Evolutionary conservation across 305 asterid genomes (phyloP).

Genomic region (Caryopteris hybrid): DNA sequence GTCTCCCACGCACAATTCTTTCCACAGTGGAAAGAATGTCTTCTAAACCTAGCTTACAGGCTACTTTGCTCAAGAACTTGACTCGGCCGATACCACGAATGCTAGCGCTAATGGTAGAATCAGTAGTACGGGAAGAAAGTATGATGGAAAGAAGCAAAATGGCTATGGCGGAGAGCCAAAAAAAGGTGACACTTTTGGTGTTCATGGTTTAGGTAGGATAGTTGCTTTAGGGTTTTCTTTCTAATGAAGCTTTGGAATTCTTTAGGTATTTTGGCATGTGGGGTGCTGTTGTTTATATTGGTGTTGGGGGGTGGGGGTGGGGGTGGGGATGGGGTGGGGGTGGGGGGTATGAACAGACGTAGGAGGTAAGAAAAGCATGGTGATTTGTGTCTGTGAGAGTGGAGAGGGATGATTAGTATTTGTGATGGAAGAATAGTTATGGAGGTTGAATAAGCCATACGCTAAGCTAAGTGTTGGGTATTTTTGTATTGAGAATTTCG

Average conservation of each 20-base stretch:
- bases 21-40: conserved; percentile 21
- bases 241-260: conserved; percentile 11
- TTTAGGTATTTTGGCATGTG: conserved; percentile 12
- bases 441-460: conserved; percentile 52
- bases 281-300: conserved; percentile 23
- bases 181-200: conserved; percentile 29
- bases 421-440: conserved; percentile 15
- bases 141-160: conserved; percentile 42
- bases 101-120: conserved; percentile 2
- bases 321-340: background rate
- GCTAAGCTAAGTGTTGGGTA: conserved; percentile 48
- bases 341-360: conserved; percentile 34
- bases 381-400: conserved; percentile 1
- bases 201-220: conserved; percentile 38
- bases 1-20: conserved; percentile 10
- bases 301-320: background rate
- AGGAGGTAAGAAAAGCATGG: conserved; percentile 55
- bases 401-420: conserved; percentile 28
- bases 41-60: conserved; percentile 27
- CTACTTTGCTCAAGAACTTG: conserved; percentile 19
- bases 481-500: too few relatives aligned
- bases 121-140: conserved; percentile 24
- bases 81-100: background rate
- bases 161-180: conserved; percentile 48
- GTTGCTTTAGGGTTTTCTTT: background rate